Percentiles rank a stretch among this genome's conserved stretches.
Conservation (phyloP, 208 protist species). For the Angomonas deanei region DNA sequence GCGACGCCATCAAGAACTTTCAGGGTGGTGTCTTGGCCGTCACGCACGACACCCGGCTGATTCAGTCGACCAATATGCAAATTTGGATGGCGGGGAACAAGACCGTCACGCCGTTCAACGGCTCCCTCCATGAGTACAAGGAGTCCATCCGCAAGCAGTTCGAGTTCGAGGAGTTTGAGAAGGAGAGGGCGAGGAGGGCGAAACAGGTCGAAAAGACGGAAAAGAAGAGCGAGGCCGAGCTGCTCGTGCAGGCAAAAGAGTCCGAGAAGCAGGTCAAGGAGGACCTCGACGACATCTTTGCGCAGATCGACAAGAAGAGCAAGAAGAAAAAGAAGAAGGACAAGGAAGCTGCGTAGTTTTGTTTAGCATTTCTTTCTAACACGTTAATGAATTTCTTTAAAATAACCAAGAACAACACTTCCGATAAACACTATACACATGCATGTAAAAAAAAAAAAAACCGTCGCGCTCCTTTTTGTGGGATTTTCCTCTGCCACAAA, state of each 20-base stretch:
- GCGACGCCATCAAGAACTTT: conserved; percentile 72
- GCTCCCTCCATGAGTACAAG: conserved; percentile 83
- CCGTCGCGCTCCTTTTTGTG: no score
- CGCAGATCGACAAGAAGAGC: conserved; percentile 50
- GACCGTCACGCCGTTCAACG: conserved; percentile 73
- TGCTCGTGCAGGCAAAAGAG: conserved; percentile 19
- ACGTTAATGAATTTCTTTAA: background rate
- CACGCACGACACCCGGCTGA: conserved; percentile 87
- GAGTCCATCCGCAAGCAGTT: conserved; percentile 62
- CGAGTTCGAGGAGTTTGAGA: conserved; percentile 53
- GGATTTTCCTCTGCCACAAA: no score
- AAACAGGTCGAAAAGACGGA: conserved; percentile 52
- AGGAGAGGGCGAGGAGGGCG: conserved; percentile 29
- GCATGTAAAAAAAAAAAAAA: no score
- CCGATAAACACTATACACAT: no score
- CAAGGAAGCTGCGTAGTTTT: conserved; percentile 18
- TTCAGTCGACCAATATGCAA: conserved; percentile 84
- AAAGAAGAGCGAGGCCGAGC: conserved; percentile 35
- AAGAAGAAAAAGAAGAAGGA: conserved; percentile 41
- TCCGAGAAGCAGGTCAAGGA: conserved; percentile 35
- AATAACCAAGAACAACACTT: no score
- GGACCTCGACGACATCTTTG: conserved; percentile 25
- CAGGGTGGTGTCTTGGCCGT: conserved; percentile 89
- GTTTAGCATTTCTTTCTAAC: background rate
- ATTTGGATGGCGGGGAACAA: conserved; percentile 86